Evolutionary conservation across 768 basidiomycete species (phyloP).

Genomic region (Tricholoma furcatifolium): DNA sequence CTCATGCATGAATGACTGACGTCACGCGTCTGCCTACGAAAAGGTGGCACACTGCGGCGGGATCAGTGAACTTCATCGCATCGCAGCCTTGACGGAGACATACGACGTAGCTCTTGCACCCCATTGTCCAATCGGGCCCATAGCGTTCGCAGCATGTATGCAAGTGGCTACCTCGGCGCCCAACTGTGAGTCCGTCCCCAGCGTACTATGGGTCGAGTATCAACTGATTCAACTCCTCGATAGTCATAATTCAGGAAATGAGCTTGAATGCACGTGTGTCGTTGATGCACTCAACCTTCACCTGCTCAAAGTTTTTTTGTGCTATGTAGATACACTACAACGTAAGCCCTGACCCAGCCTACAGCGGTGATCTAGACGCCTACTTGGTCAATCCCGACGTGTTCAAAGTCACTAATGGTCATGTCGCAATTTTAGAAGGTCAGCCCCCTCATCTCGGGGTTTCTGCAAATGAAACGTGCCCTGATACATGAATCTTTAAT

Average conservation of each 20-base stretch:
- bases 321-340: slow-evolving; percentile 70
- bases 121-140: slow-evolving; percentile 71
- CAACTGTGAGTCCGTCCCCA: slow-evolving; percentile 45
- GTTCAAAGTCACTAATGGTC: slow-evolving; percentile 52
- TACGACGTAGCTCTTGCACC: slow-evolving; percentile 75
- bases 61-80: slow-evolving; percentile 56
- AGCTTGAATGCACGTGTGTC: slow-evolving; percentile 46
- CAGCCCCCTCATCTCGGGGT: not conserved
- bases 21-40: not conserved
- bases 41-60: slow-evolving; percentile 63
- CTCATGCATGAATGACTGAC: not conserved
- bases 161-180: slow-evolving; percentile 58
- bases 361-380: slow-evolving; percentile 54
- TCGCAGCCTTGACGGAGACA: slow-evolving; percentile 58
- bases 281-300: not conserved
- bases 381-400: slow-evolving; percentile 53
- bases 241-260: slow-evolving; percentile 67
- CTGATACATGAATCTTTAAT: too few relatives aligned
- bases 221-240: not conserved
- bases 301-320: not conserved
- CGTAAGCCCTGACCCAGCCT: slow-evolving; percentile 28
- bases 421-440: slow-evolving; percentile 45
- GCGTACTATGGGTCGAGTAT: not conserved
- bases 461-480: too few relatives aligned
- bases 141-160: slow-evolving; percentile 70